Conservation (phyloP, 441 rosid genomes). For the Jatropha multifida region DNA sequence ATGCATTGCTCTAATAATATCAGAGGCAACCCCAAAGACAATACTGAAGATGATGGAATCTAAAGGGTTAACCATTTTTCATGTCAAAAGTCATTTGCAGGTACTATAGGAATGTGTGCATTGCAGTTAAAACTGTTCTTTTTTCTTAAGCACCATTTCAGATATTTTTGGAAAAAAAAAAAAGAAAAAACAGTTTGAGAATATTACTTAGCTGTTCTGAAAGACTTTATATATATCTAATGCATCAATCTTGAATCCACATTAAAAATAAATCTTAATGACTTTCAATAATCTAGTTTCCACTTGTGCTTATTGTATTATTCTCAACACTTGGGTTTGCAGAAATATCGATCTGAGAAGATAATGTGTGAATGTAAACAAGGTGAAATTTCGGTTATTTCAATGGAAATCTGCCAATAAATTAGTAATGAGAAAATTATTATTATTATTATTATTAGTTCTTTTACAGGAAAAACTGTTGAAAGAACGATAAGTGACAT, state of each 20-base stretch:
- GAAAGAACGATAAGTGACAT: not conserved
- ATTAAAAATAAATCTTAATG: too few relatives aligned
- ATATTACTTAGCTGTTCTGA: too few relatives aligned
- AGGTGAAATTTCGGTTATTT: not conserved
- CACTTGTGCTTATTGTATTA: not conserved
- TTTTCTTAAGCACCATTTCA: too few relatives aligned
- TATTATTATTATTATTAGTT: not conserved
- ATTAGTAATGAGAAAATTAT: not conserved
- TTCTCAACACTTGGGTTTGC: not conserved
- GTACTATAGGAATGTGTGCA: not conserved
- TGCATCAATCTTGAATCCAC: too few relatives aligned
- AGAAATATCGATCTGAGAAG: constrained; percentile 4
- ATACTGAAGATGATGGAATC: constrained; percentile 77
- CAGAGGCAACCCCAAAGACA: constrained; percentile 88
- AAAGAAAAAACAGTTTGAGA: too few relatives aligned
- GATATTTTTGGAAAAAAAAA: too few relatives aligned
- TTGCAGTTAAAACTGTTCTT: too few relatives aligned
- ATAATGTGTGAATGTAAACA: not conserved
- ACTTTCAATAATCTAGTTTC: not conserved
- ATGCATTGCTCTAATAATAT: constrained; percentile 13
- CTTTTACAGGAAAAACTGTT: not conserved
- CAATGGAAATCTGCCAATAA: not conserved
- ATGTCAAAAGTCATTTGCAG: constrained; percentile 16
- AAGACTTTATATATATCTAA: too few relatives aligned
- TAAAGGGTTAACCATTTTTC: constrained; percentile 5